Evolutionary conservation across 2,329 filamentous ascomycete genomes (phyloP).

Genomic region (Penicillium olsonii): DNA sequence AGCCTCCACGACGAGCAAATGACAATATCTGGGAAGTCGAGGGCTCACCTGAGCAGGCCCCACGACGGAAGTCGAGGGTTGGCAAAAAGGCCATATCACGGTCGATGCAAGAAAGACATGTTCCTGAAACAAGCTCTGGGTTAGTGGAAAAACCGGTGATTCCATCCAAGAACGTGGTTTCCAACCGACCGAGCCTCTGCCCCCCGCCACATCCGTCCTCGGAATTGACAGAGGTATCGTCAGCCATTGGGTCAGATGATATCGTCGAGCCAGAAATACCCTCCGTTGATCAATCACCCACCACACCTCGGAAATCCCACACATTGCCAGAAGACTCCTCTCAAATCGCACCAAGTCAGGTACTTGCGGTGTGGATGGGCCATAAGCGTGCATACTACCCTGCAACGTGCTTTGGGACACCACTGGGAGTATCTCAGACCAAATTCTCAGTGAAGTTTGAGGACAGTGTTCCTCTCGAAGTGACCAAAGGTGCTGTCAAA

Average conservation of each 20-base stretch:
- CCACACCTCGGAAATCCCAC: conserved; percentile 11
- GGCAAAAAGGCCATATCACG: conserved; percentile 9
- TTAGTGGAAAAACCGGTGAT: conserved; percentile 5
- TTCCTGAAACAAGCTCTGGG: conserved; percentile 5
- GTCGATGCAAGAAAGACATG: conserved; percentile 4
- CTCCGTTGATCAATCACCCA: conserved; percentile 14
- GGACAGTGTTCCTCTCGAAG: conserved; percentile 43
- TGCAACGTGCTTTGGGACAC: conserved; percentile 57
- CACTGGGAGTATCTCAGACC: conserved; percentile 38
- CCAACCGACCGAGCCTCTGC: neutral
- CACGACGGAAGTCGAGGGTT: conserved; percentile 20
- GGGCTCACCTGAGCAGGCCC: conserved; percentile 32
- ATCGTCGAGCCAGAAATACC: conserved; percentile 11
- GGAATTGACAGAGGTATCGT: conserved; percentile 14
- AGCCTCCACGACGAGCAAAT: conserved; percentile 21
- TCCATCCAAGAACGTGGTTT: conserved; percentile 8
- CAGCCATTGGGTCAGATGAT: conserved; percentile 12
- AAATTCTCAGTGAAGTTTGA: conserved; percentile 51
- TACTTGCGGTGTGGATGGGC: conserved; percentile 61
- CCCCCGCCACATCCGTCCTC: conserved; percentile 17
- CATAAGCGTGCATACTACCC: conserved; percentile 60
- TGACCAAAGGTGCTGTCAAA: conserved; percentile 44
- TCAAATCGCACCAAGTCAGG: conserved; percentile 51
- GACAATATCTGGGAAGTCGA: conserved; percentile 41
- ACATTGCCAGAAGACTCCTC: conserved; percentile 14